Conservation (phyloP, 306 rosid genomes). For the Citrullus amarus region DNA sequence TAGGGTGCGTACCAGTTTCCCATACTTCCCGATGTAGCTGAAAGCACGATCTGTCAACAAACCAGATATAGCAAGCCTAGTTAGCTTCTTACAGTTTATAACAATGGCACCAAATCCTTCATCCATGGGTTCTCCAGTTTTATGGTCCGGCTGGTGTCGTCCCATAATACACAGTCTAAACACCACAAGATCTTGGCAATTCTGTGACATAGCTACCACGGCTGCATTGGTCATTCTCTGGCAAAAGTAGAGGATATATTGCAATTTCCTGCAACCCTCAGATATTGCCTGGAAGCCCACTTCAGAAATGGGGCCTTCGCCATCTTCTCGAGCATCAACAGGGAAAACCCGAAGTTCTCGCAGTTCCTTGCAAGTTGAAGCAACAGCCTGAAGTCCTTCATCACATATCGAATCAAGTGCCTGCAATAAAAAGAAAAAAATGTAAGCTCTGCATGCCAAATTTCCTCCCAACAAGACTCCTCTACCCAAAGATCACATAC, state of each 20-base stretch:
- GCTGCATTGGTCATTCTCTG: conserved; percentile 85
- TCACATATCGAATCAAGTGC: conserved; percentile 68
- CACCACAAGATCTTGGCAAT: conserved; percentile 73
- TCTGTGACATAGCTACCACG: conserved; percentile 69
- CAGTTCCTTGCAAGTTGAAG: conserved; percentile 64
- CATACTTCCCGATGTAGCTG: conserved; percentile 52
- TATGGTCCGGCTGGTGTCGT: conserved; percentile 42
- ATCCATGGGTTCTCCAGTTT: conserved; percentile 68
- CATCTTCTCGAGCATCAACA: conserved; percentile 32
- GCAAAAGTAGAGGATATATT: conserved; percentile 63
- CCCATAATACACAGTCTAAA: conserved; percentile 85
- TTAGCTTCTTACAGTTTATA: conserved; percentile 81
- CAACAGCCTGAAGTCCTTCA: conserved; percentile 80
- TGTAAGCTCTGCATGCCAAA: conserved; percentile 13
- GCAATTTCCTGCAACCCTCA: conserved; percentile 70
- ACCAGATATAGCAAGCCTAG: conserved; percentile 81
- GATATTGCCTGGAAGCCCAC: conserved; percentile 74
- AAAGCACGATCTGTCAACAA: conserved; percentile 69
- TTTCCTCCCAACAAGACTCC: neutral
- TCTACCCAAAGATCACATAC: conserved; percentile 25
- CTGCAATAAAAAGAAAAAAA: conserved; percentile 21
- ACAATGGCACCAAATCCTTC: conserved; percentile 90
- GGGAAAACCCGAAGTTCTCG: conserved; percentile 81
- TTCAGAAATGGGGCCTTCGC: conserved; percentile 73
- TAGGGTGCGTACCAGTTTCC: conserved; percentile 72